Conservation (phyloP, 164 flowering plant species). For the Magnolia officinalis region DNA sequence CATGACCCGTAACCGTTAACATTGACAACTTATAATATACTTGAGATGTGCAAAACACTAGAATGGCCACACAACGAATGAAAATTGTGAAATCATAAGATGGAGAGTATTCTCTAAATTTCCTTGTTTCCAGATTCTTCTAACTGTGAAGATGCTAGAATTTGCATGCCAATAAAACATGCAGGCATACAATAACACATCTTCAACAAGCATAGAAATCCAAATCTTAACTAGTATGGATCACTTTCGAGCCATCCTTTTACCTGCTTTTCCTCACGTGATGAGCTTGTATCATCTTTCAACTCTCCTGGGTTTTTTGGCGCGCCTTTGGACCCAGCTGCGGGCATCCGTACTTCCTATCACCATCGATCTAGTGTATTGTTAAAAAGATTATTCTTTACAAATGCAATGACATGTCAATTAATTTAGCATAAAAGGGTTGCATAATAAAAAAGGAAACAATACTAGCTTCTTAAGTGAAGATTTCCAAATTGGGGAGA, state of each 20-base stretch:
- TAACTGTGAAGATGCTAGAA: neutral
- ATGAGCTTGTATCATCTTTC: conserved; percentile 82
- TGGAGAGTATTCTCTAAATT: too few relatives aligned
- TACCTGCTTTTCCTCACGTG: conserved; percentile 88
- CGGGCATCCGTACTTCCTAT: conserved; percentile 99
- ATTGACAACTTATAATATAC: too few relatives aligned
- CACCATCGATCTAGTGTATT: conserved; percentile 15
- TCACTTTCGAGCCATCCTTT: neutral
- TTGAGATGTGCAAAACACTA: too few relatives aligned
- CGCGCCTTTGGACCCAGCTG: conserved; percentile 83
- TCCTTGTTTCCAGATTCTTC: too few relatives aligned
- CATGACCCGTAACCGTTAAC: too few relatives aligned
- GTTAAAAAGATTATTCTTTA: conserved; percentile 7
- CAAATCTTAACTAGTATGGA: neutral
- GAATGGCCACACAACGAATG: too few relatives aligned
- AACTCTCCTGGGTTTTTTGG: conserved; percentile 74
- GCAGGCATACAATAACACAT: neutral
- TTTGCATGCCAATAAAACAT: neutral
- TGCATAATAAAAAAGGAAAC: neutral
- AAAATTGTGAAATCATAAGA: too few relatives aligned
- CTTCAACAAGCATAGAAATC: neutral
- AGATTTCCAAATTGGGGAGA: neutral
- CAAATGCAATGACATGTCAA: neutral
- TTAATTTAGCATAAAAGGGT: conserved; percentile 2
- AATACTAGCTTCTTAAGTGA: neutral